Conservation (phyloP, 148 eudicot genomes). For the Nyssa sinensis region DNA sequence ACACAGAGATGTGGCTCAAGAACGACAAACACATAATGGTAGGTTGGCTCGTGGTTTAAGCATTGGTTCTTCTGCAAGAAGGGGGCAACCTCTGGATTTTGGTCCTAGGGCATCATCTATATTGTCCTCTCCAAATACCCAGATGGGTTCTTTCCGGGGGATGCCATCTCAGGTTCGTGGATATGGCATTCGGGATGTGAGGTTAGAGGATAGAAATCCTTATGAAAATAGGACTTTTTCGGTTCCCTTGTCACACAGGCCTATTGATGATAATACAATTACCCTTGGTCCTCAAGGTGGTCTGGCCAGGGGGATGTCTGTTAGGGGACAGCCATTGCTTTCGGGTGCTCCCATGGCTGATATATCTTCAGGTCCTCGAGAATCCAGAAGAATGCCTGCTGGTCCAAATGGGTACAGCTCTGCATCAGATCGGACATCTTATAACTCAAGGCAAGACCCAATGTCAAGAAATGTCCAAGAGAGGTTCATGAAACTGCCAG, state of each 20-base stretch:
- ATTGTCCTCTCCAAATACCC: constrained; percentile 51
- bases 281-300: constrained; percentile 98
- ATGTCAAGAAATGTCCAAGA: constrained; percentile 41
- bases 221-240: constrained; percentile 59
- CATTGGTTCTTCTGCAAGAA: constrained; percentile 46
- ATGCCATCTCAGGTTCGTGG: constrained; percentile 57
- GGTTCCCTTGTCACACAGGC: constrained; percentile 65
- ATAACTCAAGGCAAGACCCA: constrained; percentile 47
- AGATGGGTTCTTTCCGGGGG: constrained; percentile 53
- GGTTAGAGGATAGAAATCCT: constrained; percentile 56
- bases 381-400: constrained; percentile 48
- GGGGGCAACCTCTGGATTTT: constrained; percentile 65
- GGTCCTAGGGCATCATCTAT: constrained; percentile 50
- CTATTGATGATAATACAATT: constrained; percentile 62
- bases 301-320: constrained; percentile 87
- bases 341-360: constrained; percentile 35
- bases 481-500: constrained; percentile 35
- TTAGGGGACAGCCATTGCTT: constrained; percentile 60
- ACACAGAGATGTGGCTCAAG: constrained; percentile 92
- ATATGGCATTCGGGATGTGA: constrained; percentile 60
- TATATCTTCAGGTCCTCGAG: constrained; percentile 36
- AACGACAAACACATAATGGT: constrained; percentile 65
- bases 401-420: constrained; percentile 58
- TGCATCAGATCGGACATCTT: constrained; percentile 39
- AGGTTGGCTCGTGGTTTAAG: constrained; percentile 64